Evolutionary conservation across 495 filamentous ascomycete genomes (phyloP).

Genomic region (Bathelium albidoporum): DNA sequence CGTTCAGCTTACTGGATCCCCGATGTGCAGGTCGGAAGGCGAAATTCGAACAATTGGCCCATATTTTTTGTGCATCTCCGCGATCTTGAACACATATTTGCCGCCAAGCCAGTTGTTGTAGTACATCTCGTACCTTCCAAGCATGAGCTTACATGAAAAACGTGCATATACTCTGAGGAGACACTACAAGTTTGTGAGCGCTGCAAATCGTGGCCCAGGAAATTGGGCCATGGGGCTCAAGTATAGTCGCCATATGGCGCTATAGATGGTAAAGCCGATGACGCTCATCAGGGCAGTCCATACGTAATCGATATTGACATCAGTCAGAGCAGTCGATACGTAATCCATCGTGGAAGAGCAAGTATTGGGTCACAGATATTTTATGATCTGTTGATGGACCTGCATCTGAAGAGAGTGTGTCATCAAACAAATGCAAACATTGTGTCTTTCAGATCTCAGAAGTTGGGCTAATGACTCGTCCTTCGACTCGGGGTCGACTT

Average conservation of each 20-base stretch:
- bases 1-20: neutral
- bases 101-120: neutral
- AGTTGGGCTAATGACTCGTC: too few species aligned
- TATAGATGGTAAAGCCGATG: neutral
- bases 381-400: too few species aligned
- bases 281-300: too few species aligned
- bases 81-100: neutral
- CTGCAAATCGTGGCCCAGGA: neutral
- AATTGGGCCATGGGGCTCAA: neutral
- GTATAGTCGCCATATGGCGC: neutral
- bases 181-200: neutral
- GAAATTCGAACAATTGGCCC: neutral
- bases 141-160: neutral
- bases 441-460: too few species aligned
- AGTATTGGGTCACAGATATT: too few species aligned
- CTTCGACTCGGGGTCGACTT: too few species aligned
- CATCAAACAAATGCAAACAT: too few species aligned
- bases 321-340: too few species aligned
- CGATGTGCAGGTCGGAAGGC: neutral
- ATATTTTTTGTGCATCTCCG: neutral
- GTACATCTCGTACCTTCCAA: neutral
- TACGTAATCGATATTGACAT: too few species aligned
- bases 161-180: neutral
- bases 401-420: too few species aligned
- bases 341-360: too few species aligned